Conservation (phyloP, 2,329 filamentous ascomycete species). For the Canariomyces notabilis region DNA sequence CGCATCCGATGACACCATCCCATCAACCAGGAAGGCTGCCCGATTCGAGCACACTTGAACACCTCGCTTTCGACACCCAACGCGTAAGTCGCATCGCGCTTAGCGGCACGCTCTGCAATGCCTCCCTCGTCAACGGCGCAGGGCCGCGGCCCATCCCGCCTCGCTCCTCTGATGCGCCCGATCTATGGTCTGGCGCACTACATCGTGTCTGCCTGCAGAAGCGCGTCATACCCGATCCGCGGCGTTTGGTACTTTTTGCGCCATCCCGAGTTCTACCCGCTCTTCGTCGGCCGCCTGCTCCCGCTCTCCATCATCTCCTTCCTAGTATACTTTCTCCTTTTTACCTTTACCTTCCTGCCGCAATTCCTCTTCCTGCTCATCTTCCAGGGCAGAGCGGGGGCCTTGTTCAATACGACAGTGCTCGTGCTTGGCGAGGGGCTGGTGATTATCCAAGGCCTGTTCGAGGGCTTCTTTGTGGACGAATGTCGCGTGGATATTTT, state of each 20-base stretch:
- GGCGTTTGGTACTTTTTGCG: constrained; percentile 78
- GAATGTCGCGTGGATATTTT: constrained; percentile 77
- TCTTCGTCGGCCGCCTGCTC: constrained; percentile 71
- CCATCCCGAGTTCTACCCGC: constrained; percentile 75
- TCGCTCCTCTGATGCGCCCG: neutral
- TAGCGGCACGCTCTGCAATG: neutral
- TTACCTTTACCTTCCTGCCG: constrained; percentile 81
- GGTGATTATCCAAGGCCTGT: constrained; percentile 64
- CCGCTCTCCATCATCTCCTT: constrained; percentile 77
- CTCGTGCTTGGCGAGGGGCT: constrained; percentile 79
- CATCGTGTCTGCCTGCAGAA: constrained; percentile 1
- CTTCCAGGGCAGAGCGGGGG: constrained; percentile 72
- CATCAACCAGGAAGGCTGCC: too few species aligned
- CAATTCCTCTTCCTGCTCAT: constrained; percentile 85
- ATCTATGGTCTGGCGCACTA: neutral
- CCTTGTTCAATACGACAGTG: constrained; percentile 86
- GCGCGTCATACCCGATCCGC: constrained; percentile 48
- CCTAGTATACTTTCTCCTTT: constrained; percentile 79
- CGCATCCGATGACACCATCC: too few species aligned
- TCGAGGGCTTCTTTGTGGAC: constrained; percentile 78
- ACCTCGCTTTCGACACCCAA: neutral
- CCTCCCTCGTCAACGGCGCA: neutral
- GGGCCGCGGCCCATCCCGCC: neutral
- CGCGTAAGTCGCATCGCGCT: neutral
- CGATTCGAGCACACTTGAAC: too few species aligned